phyloP scores from a whole-genome alignment of 1,284 basidiomycete species.

The Inonotus hispidus region DNA sequence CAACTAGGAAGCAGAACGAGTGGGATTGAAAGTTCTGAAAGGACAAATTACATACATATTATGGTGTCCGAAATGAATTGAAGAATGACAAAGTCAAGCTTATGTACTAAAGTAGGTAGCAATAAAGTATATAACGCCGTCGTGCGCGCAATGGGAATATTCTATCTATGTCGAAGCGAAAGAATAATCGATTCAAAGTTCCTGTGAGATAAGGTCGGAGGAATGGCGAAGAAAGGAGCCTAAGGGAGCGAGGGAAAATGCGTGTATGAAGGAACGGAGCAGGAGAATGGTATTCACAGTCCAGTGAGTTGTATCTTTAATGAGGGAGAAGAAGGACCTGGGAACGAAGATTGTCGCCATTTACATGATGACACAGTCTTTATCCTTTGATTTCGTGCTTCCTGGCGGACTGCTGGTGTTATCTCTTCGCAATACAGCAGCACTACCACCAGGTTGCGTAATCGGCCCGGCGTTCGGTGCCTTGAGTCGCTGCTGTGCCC shows the following conservation, averaged over 20 bases:
- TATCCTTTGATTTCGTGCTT: constrained; percentile 53
- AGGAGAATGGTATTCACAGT: not conserved
- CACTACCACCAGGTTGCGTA: constrained; percentile 20
- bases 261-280: not conserved
- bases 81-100: not conserved
- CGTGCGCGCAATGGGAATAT: not conserved
- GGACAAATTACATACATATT: no score
- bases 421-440: constrained; percentile 24
- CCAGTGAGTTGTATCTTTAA: not conserved
- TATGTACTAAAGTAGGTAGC: not conserved
- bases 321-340: not conserved
- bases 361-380: constrained; percentile 85
- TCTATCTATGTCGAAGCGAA: not conserved
- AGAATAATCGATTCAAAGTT: not conserved
- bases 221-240: not conserved
- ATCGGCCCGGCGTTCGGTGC: constrained; percentile 47
- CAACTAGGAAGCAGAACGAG: not conserved
- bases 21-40: not conserved
- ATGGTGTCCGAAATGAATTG: not conserved
- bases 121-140: not conserved
- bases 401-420: constrained; percentile 34
- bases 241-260: not conserved
- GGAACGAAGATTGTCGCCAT: not conserved
- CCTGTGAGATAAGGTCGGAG: not conserved
- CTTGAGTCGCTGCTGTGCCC: constrained; percentile 83